Evolutionary conservation across 768 basidiomycete species (phyloP), one percentile per base, ranked within the genome.

Genomic region (Lactifluus subvellereus): DNA sequence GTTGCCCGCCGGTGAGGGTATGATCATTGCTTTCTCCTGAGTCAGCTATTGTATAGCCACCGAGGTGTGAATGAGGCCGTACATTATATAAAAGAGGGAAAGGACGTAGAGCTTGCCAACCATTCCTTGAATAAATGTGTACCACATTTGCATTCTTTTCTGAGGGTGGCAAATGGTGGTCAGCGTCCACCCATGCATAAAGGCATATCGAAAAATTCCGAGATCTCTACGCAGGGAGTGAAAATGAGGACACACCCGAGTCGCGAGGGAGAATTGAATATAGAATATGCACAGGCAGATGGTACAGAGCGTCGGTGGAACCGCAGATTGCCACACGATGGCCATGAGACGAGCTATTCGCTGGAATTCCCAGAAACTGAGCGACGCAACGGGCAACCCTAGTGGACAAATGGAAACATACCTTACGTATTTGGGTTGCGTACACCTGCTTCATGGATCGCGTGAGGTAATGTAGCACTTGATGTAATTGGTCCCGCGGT

Each of bases 91-190:
- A 43, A 54, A 59, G 37, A 63, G 52, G 4, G 62, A 63, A 22
- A 63, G 57, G 20, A 59, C 57, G 18, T 63, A 63, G 57, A 63
- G 62, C 62, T 63, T 63, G 22, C 62, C 62, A 2, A 54, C 18
- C 52, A 54, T n/a, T 20, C 22, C 56, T 11, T 59, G 57, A 27
- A 63, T 1, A 9, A 38, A 13, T 16, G 57, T 8, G 32, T 6
- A 54, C 62, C 62, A 64, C 32, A 64, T 16, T 42, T 35, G 10
- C 4, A n/a, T 9, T 16, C 35, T 54, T 35, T 55, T 49, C 62
- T 64, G 13, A 30, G 22, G 10, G 14, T 7, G 52, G 27, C 33
- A 47, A 16, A 27, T 18, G 5, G 37, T 48, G 1, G n/a, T 64
- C 40, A 55, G 38, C 18, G 6, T 27, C 35, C 45, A 4, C 20